phyloP scores from a whole-genome alignment of 495 filamentous ascomycete genomes.

The Penicillium alfredii region DNA sequence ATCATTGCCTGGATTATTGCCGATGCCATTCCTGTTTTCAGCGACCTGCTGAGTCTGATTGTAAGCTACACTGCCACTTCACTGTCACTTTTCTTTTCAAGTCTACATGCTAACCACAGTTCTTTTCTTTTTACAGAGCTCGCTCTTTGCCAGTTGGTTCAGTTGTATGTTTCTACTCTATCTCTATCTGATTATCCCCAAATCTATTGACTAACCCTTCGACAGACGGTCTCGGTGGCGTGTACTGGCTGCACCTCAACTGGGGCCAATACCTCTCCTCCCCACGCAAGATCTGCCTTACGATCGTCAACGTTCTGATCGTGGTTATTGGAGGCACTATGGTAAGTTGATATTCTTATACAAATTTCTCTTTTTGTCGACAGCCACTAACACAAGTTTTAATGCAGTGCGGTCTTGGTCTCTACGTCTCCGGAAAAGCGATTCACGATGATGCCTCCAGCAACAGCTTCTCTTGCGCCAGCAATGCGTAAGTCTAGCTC shows the following conservation, averaged over 20 bases:
- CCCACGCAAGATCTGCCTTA: constrained; percentile 32
- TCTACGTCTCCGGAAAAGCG: constrained; percentile 34
- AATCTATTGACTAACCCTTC: no score
- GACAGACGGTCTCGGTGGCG: constrained; percentile 33
- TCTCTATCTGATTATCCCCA: no score
- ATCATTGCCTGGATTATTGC: constrained; percentile 66
- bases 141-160: constrained; percentile 34
- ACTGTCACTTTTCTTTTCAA: not conserved
- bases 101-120: not conserved
- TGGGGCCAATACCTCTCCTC: constrained; percentile 29
- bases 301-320: constrained; percentile 27
- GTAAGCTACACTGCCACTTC: constrained; percentile 14
- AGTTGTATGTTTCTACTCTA: constrained; percentile 16
- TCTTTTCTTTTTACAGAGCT: constrained; percentile 14
- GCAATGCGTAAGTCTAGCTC: no score
- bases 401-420: constrained; percentile 29
- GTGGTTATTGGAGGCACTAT: constrained; percentile 23
- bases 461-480: constrained; percentile 32
- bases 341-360: constrained; percentile 4
- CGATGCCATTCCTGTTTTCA: constrained; percentile 68
- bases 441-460: constrained; percentile 26
- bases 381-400: not conserved
- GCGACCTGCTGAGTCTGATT: constrained; percentile 51
- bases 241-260: constrained; percentile 44
- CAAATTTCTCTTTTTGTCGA: not conserved